A percentile compares a stretch with the other conserved stretches of the same genome.
Evolutionary conservation across 2,329 filamentous ascomycete species (phyloP).

Genomic region (Colletotrichum horii): DNA sequence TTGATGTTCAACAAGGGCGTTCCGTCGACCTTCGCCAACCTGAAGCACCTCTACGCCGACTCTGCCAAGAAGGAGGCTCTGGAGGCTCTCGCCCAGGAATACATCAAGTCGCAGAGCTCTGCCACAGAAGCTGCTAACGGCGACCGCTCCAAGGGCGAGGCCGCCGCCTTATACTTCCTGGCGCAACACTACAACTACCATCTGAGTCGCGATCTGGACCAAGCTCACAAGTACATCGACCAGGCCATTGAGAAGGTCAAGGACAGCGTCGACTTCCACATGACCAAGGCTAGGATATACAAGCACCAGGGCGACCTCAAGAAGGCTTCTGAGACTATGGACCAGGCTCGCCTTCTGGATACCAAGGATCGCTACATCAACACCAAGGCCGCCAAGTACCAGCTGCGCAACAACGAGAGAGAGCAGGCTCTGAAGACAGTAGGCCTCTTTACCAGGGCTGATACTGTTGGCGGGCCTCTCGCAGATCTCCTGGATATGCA

Average conservation of each 20-base stretch:
- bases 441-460: slow-evolving; percentile 91
- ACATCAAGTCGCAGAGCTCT: slow-evolving; percentile 65
- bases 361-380: slow-evolving; percentile 96
- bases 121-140: slow-evolving; percentile 46
- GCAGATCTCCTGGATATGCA: slow-evolving; percentile 97
- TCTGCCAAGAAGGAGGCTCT: slow-evolving; percentile 78
- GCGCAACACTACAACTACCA: slow-evolving; percentile 97
- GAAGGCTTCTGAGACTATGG: slow-evolving; percentile 87
- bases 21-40: slow-evolving; percentile 93
- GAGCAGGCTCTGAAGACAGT: slow-evolving; percentile 86
- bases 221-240: slow-evolving; percentile 83
- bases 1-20: slow-evolving; percentile 91
- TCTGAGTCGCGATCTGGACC: slow-evolving; percentile 81
- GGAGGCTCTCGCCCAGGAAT: slow-evolving; percentile 77
- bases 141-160: slow-evolving; percentile 66
- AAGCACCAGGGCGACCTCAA: slow-evolving; percentile 85
- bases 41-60: slow-evolving; percentile 90
- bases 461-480: slow-evolving; percentile 85
- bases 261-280: slow-evolving; percentile 86
- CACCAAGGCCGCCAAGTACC: slow-evolving; percentile 97
- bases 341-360: slow-evolving; percentile 83
- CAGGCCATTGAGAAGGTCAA: slow-evolving; percentile 81
- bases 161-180: slow-evolving; percentile 88
- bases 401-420: slow-evolving; percentile 89
- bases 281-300: slow-evolving; percentile 93